Conservation (phyloP, 169 alveolate genomes). For the Eimeria zaria region DNA sequence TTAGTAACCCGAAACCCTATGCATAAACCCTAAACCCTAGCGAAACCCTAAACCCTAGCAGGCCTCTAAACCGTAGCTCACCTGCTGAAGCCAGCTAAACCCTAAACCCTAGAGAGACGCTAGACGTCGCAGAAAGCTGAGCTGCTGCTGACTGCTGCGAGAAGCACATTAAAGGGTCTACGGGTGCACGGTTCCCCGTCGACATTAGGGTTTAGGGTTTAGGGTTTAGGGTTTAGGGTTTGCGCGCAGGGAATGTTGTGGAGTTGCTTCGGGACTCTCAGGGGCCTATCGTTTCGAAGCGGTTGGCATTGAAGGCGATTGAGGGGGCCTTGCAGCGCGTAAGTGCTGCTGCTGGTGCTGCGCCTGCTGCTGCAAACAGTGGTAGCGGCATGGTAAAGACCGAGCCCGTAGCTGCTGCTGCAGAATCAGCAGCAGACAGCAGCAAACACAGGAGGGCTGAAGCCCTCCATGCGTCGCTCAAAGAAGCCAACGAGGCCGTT, state of each 20-base stretch:
- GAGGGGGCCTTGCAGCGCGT: slow-evolving; percentile 52
- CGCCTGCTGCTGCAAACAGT: slow-evolving; percentile 14
- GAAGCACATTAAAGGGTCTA: not conserved
- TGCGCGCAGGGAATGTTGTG: not conserved
- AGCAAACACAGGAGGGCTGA: slow-evolving; percentile 58
- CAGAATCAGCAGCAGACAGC: slow-evolving; percentile 39
- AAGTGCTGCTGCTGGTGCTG: slow-evolving; percentile 36
- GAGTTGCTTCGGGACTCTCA: not conserved
- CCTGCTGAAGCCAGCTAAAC: too few relatives aligned
- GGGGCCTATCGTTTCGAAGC: slow-evolving; percentile 25
- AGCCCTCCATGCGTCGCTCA: slow-evolving; percentile 31
- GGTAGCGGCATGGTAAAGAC: not conserved
- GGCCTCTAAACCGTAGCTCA: too few relatives aligned
- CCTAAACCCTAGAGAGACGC: not conserved
- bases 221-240: slow-evolving; percentile 21
- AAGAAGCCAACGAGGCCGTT: slow-evolving; percentile 57
- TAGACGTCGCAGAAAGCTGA: not conserved
- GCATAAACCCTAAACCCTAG: slow-evolving; percentile 4
- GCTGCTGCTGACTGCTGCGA: not conserved
- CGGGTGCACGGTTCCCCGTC: not conserved
- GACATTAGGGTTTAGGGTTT: not conserved
- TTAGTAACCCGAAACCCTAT: too few relatives aligned
- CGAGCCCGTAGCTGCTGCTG: not conserved
- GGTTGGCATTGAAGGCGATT: slow-evolving; percentile 15
- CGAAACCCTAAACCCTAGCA: slow-evolving; percentile 1